phyloP scores from a whole-genome alignment of 2,329 filamentous ascomycete species.

The Diplodia scrobiculata region DNA sequence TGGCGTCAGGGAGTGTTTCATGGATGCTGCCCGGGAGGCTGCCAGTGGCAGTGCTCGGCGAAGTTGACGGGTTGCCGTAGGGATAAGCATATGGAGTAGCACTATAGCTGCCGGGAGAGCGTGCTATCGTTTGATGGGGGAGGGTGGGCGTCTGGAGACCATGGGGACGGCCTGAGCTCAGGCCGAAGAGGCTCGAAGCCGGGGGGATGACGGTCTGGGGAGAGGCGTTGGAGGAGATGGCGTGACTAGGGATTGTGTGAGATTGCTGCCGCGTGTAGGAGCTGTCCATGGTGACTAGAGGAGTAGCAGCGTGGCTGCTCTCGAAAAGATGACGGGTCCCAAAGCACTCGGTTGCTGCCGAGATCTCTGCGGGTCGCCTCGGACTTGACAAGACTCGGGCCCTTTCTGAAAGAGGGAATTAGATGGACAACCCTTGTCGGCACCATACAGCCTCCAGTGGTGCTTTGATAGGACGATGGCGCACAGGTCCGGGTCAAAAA shows the following conservation, averaged over 20 bases:
- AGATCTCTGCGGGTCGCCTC: slow-evolving; percentile 31
- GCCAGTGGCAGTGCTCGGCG: slow-evolving; percentile 42
- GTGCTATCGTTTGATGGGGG: slow-evolving; percentile 35
- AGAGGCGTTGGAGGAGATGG: slow-evolving; percentile 38
- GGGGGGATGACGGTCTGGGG: slow-evolving; percentile 41
- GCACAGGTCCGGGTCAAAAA: slow-evolving; percentile 16
- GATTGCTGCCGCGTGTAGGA: slow-evolving; percentile 32
- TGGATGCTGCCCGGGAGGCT: slow-evolving; percentile 38
- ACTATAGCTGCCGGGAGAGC: slow-evolving; percentile 41
- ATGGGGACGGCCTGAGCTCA: slow-evolving; percentile 36
- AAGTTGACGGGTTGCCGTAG: slow-evolving; percentile 38
- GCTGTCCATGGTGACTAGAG: slow-evolving; percentile 33
- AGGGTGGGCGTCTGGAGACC: slow-evolving; percentile 38
- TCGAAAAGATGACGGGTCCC: slow-evolving; percentile 36
- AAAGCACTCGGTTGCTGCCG: slow-evolving; percentile 42
- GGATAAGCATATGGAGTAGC: slow-evolving; percentile 39
- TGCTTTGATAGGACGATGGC: slow-evolving; percentile 23
- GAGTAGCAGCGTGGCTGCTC: slow-evolving; percentile 8
- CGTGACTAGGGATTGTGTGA: slow-evolving; percentile 35
- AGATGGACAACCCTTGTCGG: slow-evolving; percentile 28
- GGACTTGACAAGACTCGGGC: slow-evolving; percentile 16
- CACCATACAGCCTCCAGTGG: slow-evolving; percentile 17
- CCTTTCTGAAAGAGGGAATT: slow-evolving; percentile 27
- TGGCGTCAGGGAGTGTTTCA: slow-evolving; percentile 36
- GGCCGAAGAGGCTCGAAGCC: slow-evolving; percentile 40